Percentiles rank a stretch among this genome's conserved stretches.
Conservation (phyloP, 352 stramenopile genomes). For the Globisporangium cederbergense region DNA sequence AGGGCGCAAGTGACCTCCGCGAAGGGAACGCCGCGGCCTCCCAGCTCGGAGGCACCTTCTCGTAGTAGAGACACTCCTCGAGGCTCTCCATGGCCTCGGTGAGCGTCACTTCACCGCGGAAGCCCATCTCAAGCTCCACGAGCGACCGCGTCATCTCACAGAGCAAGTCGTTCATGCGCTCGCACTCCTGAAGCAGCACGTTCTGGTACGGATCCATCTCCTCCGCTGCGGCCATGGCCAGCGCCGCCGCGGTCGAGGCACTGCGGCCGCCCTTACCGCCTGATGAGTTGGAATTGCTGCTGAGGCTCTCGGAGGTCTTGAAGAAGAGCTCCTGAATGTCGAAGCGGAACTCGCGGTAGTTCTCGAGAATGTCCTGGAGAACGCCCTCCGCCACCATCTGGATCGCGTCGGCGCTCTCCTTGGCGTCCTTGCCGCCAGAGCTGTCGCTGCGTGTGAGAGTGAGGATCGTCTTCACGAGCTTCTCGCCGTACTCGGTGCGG, state of each 20-base stretch:
- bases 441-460: constrained; percentile 45
- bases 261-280: constrained; percentile 28
- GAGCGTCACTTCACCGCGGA: constrained; percentile 87
- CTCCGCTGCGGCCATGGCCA: constrained; percentile 33
- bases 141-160: constrained; percentile 73
- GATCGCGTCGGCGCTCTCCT: constrained; percentile 50
- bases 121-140: constrained; percentile 82
- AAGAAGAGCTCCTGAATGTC: constrained; percentile 80
- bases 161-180: constrained; percentile 85
- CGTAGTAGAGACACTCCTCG: constrained; percentile 73
- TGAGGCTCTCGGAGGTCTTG: constrained; percentile 35
- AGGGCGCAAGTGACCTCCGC: constrained; percentile 69
- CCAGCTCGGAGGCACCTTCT: constrained; percentile 73
- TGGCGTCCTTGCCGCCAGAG: constrained; percentile 13
- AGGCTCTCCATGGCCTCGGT: constrained; percentile 86
- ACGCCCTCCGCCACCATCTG: constrained; percentile 84
- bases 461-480: constrained; percentile 77
- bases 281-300: not conserved
- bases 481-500: constrained; percentile 78
- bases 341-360: constrained; percentile 84
- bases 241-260: constrained; percentile 29
- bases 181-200: constrained; percentile 88
- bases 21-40: constrained; percentile 76
- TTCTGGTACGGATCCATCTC: constrained; percentile 91
- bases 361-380: constrained; percentile 89